Evolutionary conservation across 2,329 filamentous ascomycete genomes (phyloP).

Genomic region (Sporothrix humicola): DNA sequence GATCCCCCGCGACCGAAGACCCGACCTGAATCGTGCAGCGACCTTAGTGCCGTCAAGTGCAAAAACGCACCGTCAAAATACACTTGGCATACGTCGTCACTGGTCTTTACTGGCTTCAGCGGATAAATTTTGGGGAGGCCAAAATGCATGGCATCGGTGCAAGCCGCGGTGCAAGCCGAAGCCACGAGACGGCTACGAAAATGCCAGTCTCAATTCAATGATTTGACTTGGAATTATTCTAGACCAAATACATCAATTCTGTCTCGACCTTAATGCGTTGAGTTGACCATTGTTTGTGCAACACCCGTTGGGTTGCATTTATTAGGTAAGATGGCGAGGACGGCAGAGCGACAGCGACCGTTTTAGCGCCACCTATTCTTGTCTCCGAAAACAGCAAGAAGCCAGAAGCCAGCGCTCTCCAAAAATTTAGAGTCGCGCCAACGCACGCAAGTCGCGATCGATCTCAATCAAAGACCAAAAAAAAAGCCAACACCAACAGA

Average conservation of each 20-base stretch:
- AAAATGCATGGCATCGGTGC: neutral
- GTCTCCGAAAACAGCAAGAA: slow-evolving; percentile 7
- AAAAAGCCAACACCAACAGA: neutral
- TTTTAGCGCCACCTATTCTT: slow-evolving; percentile 5
- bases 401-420: neutral
- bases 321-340: neutral
- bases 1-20: neutral
- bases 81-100: neutral
- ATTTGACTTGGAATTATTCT: too few relatives aligned
- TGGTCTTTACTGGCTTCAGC: neutral
- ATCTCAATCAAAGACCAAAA: neutral
- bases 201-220: too few relatives aligned
- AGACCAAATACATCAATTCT: too few relatives aligned
- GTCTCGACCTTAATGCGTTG: too few relatives aligned
- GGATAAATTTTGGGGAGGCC: neutral
- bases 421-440: neutral
- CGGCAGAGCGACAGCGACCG: neutral
- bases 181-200: too few relatives aligned
- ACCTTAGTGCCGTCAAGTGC: neutral
- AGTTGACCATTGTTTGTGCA: too few relatives aligned
- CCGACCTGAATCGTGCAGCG: neutral
- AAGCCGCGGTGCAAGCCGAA: too few relatives aligned
- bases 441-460: neutral
- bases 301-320: neutral
- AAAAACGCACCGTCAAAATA: too few relatives aligned